Base-by-base conservation (phyloP, 2,329 filamentous ascomycete genomes). In the Xylaria sp. region DNA sequence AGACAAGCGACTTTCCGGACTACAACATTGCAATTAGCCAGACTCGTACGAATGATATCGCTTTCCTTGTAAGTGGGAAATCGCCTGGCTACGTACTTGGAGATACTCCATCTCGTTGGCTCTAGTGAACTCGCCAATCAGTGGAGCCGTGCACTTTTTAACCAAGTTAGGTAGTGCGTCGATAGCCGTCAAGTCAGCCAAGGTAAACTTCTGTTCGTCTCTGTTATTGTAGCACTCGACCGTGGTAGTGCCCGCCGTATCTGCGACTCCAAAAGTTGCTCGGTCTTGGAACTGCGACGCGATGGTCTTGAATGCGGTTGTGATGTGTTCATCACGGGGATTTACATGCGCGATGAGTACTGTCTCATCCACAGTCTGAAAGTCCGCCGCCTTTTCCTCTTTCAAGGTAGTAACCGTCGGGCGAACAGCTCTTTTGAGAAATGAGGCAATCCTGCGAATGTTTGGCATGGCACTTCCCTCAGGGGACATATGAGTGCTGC, bases 111-210 rank as follows among this genome's bases (percentile, higher is more conserved):
- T 69, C 72, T 87, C 84, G 50, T 81, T 86, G 23, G 81, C 77
- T 34, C 84, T 76, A 1, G 82, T 84, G 62, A 86, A 77, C 63
- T 84, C 81, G 0, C 80, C 81, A 8, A 87, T 82, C 20, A 84
- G 62, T 0, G 82, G 81, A 3, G 74, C 72, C 0, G 81, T 76
- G 59, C 83, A 85, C 3, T 66, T 73, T 34, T 78, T 76, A 4
- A 86, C 63, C 20, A 85, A 80, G 0, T 69, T 74, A n/a, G 82
- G 75, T 3, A 86, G 68, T 0, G 80, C 75, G 7, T 75, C 74
- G 1, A 81, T 73, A 1, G 71, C 71, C 1, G 76, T 71, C 6
- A 84, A 65, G 18, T 82, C 81, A 0, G 78, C 70, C 0, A 78
- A 67, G 6, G 75, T 72, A 64, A 80, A 77, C 48, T 81, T 76